Evolutionary conservation across 441 rosid genomes (phyloP), one percentile per base, ranked within the genome.

Genomic region (Erodium texanum): DNA sequence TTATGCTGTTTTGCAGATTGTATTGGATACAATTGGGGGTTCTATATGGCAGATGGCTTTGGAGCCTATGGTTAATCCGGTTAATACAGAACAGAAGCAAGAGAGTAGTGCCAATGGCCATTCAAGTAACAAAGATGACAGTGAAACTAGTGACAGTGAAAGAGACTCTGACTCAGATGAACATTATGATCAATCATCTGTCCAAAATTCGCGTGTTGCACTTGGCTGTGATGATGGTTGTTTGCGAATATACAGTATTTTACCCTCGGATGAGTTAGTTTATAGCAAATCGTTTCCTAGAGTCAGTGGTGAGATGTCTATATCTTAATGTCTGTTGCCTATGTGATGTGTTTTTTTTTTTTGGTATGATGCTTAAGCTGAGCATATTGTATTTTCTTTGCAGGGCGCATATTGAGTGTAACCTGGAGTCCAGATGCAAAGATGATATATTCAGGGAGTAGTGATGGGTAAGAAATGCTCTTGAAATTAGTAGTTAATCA

Each of bases 21-120:
- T 85, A 27, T 73, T 94, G 62, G 86, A 87, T 69, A 81, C 96
- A 7, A 85, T 79, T 74, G 98, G 91, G 62, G 85, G 85, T 58
- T 86, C 98, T 43, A 90, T 94, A 73, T 94, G 98, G 98, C 97
- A 92, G 77, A 88, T 92, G 86, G 93, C 96, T 59, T 79, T 86
- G 38, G 81, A 90, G 7, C 96, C 93, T 1, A 22, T 65, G 56
- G 58, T 38, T 63, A 61, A 70, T 73, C 20, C 24, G 4, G 76
- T 52, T 56, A 64, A 73, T 63, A 24, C 80, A 69, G 87, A 75
- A 71, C 61, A 62, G 43, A 75, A 70, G 70, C 24, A 80, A 58
- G 78, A 64, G 56, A 76, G 69, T 66, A 70, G 76, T 74, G 83
- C 80, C 73, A 94, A 87, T 82, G 90, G 85, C 27, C 67, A 69